Percentiles rank a stretch among this genome's conserved stretches.
These are phyloP conservation scores for Haplosporangium sp. DNA, from an alignment of 371 early-diverging fungal genomes.

Conservation along the genomic window DNA sequence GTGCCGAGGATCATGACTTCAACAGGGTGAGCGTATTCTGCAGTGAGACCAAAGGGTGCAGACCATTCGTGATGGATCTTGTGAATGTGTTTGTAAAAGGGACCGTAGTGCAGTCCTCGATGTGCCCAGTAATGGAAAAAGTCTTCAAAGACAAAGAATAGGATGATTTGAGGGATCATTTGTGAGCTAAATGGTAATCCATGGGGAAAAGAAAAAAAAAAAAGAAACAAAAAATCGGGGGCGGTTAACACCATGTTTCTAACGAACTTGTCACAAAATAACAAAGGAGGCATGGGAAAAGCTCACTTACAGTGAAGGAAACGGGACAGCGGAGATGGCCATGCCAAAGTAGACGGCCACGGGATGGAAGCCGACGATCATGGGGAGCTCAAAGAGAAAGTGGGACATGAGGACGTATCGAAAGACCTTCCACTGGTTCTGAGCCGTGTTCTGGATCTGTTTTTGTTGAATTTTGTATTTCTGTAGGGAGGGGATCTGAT, in stretches of 20 bases:
- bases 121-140: conserved; percentile 86
- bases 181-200: too few species aligned
- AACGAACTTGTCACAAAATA: neutral
- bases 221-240: conserved; percentile 2
- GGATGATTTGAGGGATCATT: conserved; percentile 61
- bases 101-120: conserved; percentile 87
- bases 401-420: conserved; percentile 79
- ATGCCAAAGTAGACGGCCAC: conserved; percentile 84
- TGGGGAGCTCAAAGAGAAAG: conserved; percentile 82
- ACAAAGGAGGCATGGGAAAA: conserved; percentile 1
- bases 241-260: neutral
- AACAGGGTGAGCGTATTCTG: conserved; percentile 88
- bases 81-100: conserved; percentile 89
- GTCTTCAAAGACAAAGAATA: conserved; percentile 88
- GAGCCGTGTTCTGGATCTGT: conserved; percentile 73
- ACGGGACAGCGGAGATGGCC: conserved; percentile 80
- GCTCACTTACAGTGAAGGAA: conserved; percentile 77
- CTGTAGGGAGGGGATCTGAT: conserved; percentile 74
- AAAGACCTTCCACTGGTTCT: conserved; percentile 81
- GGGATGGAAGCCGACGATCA: conserved; percentile 89
- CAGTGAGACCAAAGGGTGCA: conserved; percentile 89
- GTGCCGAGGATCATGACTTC: conserved; percentile 81
- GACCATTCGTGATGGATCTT: conserved; percentile 94
- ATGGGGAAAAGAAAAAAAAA: neutral
- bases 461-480: conserved; percentile 88